Base-by-base conservation (phyloP, 1,139 yeast genomes). In the Taphrina pruni region DNA sequence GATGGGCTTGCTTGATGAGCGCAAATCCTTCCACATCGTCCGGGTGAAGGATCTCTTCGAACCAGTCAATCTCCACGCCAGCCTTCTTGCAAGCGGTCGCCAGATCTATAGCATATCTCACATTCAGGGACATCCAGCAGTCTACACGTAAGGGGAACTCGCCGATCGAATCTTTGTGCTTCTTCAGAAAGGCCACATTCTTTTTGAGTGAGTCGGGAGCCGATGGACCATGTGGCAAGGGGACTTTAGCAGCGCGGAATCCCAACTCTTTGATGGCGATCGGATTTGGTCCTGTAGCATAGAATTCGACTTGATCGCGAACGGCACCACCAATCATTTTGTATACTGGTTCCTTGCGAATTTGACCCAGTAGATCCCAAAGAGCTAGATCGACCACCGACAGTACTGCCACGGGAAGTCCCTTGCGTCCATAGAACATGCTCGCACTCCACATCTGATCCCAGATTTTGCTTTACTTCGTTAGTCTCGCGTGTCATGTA, bases 111-210 rank as follows among this genome's bases (percentile, higher is more conserved):
- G 81, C 79, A 71, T 83, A 82, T 26, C 82, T 78, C 20, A 82
- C 85, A 69, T 80, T 82, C 71, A 82, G 75, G 6, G 84, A 79
- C 85, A 83, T 82, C 78, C 83, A 82, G 75, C 85, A 82, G 73
- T 82, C 85, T 51, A 83, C 84, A 84, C 83, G 81, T 66, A 82
- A 74, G 66, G 85, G 85, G 78, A 81, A 82, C 72, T 82, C 85
- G 38, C 85, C 85, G 50, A 83, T 83, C 0, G 79, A 70, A 64
- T 81, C 77, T 65, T 85, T 78, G 73, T 82, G 84, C 65, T 80
- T 78, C 38, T 76, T 76, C 65, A 82, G 77, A 73, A 82, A 82
- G 71, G 80, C 83, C 69, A 82, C 82, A 70, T 82, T 82, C 75
- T 81, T 82, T 70, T 76, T 75, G 61, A 82, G 76, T 20, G 85